Evolutionary conservation across 2,329 filamentous ascomycete species (phyloP), one percentile per base, ranked within the genome.

Genomic region (Cercospora canescens): DNA sequence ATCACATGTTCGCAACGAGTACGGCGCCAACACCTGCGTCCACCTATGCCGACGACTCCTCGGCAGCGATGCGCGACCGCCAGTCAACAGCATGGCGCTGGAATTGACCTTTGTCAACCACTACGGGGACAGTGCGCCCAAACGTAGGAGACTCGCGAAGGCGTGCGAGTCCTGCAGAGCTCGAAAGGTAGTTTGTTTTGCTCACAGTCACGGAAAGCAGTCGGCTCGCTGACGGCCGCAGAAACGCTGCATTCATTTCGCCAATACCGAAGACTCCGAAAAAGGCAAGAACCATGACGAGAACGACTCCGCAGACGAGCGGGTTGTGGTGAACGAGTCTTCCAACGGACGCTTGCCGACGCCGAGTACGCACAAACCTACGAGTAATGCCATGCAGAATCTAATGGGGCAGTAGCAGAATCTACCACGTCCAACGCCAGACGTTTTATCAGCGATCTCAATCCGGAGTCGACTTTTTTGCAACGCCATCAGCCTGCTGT

Each of bases 401-500:
- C 62, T 63, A 59, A 59, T 37, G 8, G 8, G 16, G n/a, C 9
- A n/a, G 18, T 37, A 63, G 55, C 54, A 58, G 54, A 58, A 34
- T 59, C 62, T 26, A 62, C 60, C 11, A 50, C 61, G 14, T 63
- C 61, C 2, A 61, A 58, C 52, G 48, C 65, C 6, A 54, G 64
- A 48, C 69, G 55, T 26, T 70, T 64, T 58, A 70, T 68, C 57
- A 69, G 67, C 60, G 82, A 83, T 64, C 71, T 83, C 62, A 81
- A 80, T 41, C 82, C 82, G 4, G 81, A 83, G 67, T 78, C 81
- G n/a, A 79, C 81, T 9, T 74, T 84, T 34, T 73, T 82, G 59
- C 79, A 81, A 50, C 77, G 81, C 34, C 76, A 79, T 45, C 55
- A 70, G 35, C 65, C 68, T 45, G 63, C 61, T 58, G 48, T 65